Base-by-base conservation (phyloP, 371 early-diverging fungal species). In the Chytridium lagenaria region DNA sequence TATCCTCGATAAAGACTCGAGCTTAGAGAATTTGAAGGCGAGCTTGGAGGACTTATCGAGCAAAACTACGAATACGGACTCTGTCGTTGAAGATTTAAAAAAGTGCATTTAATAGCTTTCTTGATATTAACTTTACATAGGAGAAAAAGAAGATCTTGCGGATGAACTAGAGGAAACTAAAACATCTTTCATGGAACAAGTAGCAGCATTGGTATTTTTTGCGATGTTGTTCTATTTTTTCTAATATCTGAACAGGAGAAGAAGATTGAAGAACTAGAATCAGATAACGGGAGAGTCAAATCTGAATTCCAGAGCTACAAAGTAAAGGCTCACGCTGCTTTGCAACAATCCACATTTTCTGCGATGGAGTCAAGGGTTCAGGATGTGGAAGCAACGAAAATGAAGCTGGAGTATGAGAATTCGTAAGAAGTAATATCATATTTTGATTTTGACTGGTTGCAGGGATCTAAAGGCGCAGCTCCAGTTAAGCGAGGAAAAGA, bases 261-360 rank as follows among this genome's bases (percentile, higher is more conserved):
- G 22, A 31, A 71, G 34, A 31, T 31, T 39, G 23, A 44, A 16
- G 69, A 72, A 44, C n/a, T 59, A 19, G 33, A 57, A 31, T 23
- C 52, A 15, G 80, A 80, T 51, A 19, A 55, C 10, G 31, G 65
- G 1, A 36, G 67, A 5, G 59, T 77, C 16, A 68, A 71, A 68
- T 15, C 75, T 15, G 80, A 80, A 37, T 80, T 77, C 40, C 76
- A 75, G 40, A 73, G 73, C 52, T 80, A 80, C 63, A 80, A 77
- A 50, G 68, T 75, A 1, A 65, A 69, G 22, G 80, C 80, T 10
- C 69, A 68, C n/a, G 74, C 71, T 0, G 80, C 80, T 3, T 74
- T 80, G n/a, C 79, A 78, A 50, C 59, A 72, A 31, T 71, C 70
- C 10, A 49, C 33, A 0, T 5, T 39, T 7, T 28, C 33, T 12